Evolutionary conservation across 257 asterid species (phyloP).

Genomic region (Nicotiana obtusifolia): DNA sequence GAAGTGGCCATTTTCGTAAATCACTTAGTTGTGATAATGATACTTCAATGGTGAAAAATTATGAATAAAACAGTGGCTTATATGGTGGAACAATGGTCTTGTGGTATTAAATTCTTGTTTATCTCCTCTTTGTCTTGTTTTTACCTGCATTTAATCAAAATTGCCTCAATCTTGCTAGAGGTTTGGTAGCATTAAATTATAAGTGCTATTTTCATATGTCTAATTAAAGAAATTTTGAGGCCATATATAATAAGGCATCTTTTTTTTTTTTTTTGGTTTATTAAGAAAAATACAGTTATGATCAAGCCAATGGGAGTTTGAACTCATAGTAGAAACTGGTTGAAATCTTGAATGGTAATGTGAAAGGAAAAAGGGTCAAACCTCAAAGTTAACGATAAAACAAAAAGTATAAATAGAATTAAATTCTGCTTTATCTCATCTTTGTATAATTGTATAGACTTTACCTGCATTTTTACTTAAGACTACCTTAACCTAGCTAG

Average conservation of each 20-base stretch:
- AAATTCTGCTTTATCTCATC: too few relatives aligned
- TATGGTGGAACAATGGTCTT: background rate
- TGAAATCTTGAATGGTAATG: background rate
- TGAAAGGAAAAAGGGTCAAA: background rate
- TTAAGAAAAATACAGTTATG: background rate
- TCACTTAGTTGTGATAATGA: background rate
- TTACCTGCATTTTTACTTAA: too few relatives aligned
- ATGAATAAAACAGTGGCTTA: background rate
- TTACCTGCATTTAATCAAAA: background rate
- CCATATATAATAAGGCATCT: background rate
- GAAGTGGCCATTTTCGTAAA: background rate
- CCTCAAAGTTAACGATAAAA: background rate
- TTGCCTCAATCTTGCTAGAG: background rate
- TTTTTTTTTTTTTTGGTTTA: background rate
- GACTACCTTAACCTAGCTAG: background rate
- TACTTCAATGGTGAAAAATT: background rate
- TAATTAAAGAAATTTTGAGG: background rate
- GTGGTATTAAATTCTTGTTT: background rate
- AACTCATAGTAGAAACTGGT: background rate
- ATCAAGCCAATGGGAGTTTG: background rate
- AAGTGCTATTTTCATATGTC: background rate
- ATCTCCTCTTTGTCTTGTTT: background rate
- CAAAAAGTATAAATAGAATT: too few relatives aligned
- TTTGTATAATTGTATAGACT: too few relatives aligned
- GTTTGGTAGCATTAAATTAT: background rate